A percentile compares a stretch with the other conserved stretches of the same genome.
Conservation (phyloP, 2,329 filamentous ascomycete genomes). For the Westerdykella aurantiaca region DNA sequence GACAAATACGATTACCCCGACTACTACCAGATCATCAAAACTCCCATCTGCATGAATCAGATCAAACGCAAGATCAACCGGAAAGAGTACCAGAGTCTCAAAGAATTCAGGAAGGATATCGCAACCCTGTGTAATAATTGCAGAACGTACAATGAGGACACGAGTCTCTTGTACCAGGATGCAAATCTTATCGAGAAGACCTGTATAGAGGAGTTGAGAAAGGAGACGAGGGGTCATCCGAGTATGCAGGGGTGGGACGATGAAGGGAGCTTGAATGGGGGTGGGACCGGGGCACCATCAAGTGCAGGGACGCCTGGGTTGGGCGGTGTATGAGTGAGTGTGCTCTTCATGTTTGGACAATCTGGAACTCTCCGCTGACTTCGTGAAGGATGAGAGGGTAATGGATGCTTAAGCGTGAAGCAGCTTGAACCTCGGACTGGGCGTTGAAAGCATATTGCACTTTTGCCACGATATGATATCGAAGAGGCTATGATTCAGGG, state of each 20-base stretch:
- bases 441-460: too few relatives aligned
- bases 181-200: conserved; percentile 78
- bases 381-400: too few relatives aligned
- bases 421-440: too few relatives aligned
- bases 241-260: conserved; percentile 55
- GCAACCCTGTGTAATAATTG: conserved; percentile 83
- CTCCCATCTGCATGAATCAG: conserved; percentile 92
- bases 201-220: conserved; percentile 48
- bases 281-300: conserved; percentile 43
- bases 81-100: conserved; percentile 79
- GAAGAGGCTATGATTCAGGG: too few relatives aligned
- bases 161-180: conserved; percentile 84
- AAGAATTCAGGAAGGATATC: conserved; percentile 77
- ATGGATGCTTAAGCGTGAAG: too few relatives aligned
- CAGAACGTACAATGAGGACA: conserved; percentile 93
- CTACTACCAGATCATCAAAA: conserved; percentile 89
- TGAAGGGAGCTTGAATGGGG: conserved; percentile 45
- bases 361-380: too few relatives aligned
- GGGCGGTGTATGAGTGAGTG: too few relatives aligned
- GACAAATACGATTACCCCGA: conserved; percentile 86
- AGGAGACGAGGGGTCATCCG: conserved; percentile 51
- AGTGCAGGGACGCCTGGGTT: conserved; percentile 55
- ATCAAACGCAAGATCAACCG: conserved; percentile 95
- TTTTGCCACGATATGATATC: too few relatives aligned
- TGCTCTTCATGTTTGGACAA: too few relatives aligned